These are phyloP conservation scores for Jaminaea rosea DNA, from an alignment of 1,284 basidiomycete genomes.

Conservation along the genomic window DNA sequence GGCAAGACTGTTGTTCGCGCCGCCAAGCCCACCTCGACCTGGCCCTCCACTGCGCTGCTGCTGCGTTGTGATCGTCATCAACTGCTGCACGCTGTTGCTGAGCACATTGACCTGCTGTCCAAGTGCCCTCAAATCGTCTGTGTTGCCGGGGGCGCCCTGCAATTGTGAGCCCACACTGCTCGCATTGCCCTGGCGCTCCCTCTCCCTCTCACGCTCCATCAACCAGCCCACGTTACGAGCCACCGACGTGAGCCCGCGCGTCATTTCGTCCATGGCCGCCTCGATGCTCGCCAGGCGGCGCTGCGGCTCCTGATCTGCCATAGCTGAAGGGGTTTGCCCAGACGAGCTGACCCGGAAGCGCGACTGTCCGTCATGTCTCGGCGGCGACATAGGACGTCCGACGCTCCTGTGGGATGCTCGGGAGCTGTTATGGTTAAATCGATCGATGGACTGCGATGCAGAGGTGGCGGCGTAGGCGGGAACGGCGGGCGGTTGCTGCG, in stretches of 20 bases:
- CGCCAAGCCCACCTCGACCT: background rate
- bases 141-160: background rate
- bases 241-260: background rate
- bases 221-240: background rate
- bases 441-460: background rate
- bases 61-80: conserved; percentile 9
- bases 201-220: background rate
- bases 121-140: conserved; percentile 28
- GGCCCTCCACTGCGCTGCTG: conserved; percentile 13
- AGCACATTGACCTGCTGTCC: conserved; percentile 27
- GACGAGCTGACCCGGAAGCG: too few relatives aligned
- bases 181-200: background rate
- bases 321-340: too few relatives aligned
- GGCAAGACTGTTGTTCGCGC: conserved; percentile 9
- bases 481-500: too few relatives aligned
- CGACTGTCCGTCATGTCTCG: too few relatives aligned
- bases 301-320: background rate
- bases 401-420: background rate
- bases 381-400: background rate
- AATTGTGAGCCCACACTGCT: too few relatives aligned
- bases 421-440: background rate
- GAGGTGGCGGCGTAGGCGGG: too few relatives aligned
- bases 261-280: background rate
- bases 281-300: background rate
- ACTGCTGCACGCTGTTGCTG: conserved; percentile 27